phyloP scores from a whole-genome alignment of 2,329 filamentous ascomycete genomes.

The Fusarium napiforme region DNA sequence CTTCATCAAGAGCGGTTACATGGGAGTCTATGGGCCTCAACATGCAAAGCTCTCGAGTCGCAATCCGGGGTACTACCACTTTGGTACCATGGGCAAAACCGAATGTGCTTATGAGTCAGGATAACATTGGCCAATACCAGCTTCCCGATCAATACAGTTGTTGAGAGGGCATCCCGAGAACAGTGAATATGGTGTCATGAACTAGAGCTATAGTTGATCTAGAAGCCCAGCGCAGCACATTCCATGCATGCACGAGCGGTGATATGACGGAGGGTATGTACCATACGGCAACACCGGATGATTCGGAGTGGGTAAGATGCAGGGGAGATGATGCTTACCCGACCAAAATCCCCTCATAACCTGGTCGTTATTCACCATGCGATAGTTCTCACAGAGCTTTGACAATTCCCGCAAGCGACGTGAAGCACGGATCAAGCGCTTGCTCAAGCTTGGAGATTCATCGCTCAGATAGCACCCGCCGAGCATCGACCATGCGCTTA shows the following conservation, averaged over 20 bases:
- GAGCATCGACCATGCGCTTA: not conserved
- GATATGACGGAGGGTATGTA: not conserved
- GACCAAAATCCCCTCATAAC: not conserved
- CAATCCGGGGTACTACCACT: not conserved
- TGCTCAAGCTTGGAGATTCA: not conserved
- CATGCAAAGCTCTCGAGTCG: too few relatives aligned
- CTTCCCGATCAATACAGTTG: not conserved
- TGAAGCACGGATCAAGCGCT: not conserved
- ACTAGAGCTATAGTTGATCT: not conserved
- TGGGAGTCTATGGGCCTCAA: too few relatives aligned
- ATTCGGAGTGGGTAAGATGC: not conserved
- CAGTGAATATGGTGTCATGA: rapidly evolving
- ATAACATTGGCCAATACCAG: not conserved
- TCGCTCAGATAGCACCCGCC: not conserved
- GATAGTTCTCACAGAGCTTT: not conserved
- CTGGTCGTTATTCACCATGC: not conserved
- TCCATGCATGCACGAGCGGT: not conserved
- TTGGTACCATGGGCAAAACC: rapidly evolving
- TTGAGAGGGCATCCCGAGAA: not conserved
- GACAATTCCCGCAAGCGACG: not conserved
- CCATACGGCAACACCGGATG: not conserved
- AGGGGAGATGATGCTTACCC: not conserved
- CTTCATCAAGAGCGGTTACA: not conserved
- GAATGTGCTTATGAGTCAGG: not conserved
- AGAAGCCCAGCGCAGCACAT: not conserved